Percentiles rank a stretch among this genome's conserved stretches.
phyloP scores from a whole-genome alignment of 1,284 basidiomycete species.

The Trichosporon sp. region DNA sequence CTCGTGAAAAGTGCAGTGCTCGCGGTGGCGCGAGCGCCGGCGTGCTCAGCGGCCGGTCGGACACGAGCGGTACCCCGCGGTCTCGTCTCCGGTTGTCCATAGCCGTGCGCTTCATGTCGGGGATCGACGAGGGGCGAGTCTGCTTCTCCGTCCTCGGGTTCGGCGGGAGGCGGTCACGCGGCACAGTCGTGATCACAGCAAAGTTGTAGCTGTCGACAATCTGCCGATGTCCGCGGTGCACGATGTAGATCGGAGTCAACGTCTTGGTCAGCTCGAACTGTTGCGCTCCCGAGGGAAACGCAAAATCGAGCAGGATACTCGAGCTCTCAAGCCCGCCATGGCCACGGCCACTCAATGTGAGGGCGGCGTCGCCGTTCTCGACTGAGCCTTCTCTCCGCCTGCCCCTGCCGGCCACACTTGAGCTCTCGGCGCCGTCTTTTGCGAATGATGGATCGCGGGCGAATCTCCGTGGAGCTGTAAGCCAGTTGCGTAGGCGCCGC shows the following conservation, averaged over 20 bases:
- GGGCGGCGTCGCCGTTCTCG: slow-evolving; percentile 32
- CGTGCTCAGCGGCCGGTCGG: slow-evolving; percentile 2
- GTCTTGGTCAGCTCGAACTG: slow-evolving; percentile 46
- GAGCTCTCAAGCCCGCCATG: background rate
- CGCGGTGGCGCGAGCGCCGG: background rate
- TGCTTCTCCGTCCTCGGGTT: background rate
- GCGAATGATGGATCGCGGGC: background rate
- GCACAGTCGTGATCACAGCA: slow-evolving; percentile 43
- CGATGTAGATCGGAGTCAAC: slow-evolving; percentile 36
- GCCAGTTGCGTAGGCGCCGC: slow-evolving; percentile 44
- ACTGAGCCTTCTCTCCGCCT: background rate
- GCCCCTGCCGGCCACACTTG: background rate
- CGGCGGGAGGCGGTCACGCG: slow-evolving; percentile 24
- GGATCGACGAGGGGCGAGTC: slow-evolving; percentile 1
- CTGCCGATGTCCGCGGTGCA: background rate
- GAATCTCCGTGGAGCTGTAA: slow-evolving; percentile 24
- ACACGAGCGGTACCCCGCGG: background rate
- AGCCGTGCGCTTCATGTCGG: slow-evolving; percentile 6
- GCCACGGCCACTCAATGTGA: too few species aligned
- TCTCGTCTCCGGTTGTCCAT: background rate
- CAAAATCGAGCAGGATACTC: slow-evolving; percentile 39
- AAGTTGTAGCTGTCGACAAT: slow-evolving; percentile 39
- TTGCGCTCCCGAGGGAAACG: slow-evolving; percentile 31
- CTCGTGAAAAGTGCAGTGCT: slow-evolving; percentile 23
- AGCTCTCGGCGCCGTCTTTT: background rate